Evolutionary conservation across 768 basidiomycete genomes (phyloP).

Genomic region (Xerocomus brunneocitrinus): DNA sequence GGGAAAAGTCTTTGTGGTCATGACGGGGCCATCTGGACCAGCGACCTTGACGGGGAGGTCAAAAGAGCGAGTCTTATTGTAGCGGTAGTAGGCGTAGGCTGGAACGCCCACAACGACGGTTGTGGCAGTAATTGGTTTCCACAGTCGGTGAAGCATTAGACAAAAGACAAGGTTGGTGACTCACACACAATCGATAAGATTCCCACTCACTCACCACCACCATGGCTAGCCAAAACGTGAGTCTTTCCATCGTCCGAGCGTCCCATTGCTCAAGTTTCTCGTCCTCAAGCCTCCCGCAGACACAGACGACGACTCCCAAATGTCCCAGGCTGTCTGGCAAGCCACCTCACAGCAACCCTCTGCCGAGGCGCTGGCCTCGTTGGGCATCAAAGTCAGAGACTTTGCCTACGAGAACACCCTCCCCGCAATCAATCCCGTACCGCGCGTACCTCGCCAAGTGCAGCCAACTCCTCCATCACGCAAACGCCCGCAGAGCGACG

Average conservation of each 20-base stretch:
- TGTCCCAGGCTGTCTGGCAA: background rate
- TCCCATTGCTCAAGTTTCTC: background rate
- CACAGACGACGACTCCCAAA: slow-evolving; percentile 17
- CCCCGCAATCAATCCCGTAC: slow-evolving; percentile 54
- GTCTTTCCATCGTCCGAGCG: background rate
- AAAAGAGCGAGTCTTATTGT: slow-evolving; percentile 48
- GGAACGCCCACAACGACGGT: slow-evolving; percentile 53
- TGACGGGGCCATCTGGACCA: slow-evolving; percentile 53
- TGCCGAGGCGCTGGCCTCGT: slow-evolving; percentile 22
- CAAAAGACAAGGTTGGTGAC: background rate
- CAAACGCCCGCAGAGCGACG: slow-evolving; percentile 36
- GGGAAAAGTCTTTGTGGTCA: slow-evolving; percentile 48
- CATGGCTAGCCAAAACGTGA: background rate
- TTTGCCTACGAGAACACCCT: slow-evolving; percentile 67
- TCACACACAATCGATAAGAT: slow-evolving; percentile 11
- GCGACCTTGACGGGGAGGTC: slow-evolving; percentile 51
- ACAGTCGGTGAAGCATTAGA: slow-evolving; percentile 57
- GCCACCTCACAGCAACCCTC: slow-evolving; percentile 34
- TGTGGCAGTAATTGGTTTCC: slow-evolving; percentile 62
- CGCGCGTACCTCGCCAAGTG: slow-evolving; percentile 43
- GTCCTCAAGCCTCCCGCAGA: background rate
- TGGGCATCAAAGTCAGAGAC: slow-evolving; percentile 47
- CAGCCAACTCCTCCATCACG: slow-evolving; percentile 38
- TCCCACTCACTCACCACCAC: no score
- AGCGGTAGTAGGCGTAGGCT: slow-evolving; percentile 54